Evolutionary conservation across 2,329 filamentous ascomycete species (phyloP), one percentile per base, ranked within the genome.

Genomic region (Parasarocladium wereldwijsianum): DNA sequence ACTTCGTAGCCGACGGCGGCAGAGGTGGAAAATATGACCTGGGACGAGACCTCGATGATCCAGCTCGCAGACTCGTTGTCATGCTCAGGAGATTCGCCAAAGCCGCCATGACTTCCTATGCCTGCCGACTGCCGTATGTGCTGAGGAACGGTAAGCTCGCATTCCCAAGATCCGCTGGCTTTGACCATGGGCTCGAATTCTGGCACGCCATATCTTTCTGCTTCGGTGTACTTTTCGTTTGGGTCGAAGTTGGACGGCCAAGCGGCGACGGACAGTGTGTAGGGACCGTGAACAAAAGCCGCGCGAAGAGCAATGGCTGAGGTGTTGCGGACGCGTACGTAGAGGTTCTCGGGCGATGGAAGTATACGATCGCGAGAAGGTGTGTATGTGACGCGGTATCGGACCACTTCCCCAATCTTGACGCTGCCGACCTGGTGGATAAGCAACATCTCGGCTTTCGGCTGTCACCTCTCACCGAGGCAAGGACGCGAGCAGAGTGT

Each of bases 141-240:
- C 32, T 87, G 77, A 0, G 87, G 87, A 1, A 98, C 76, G 5
- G 72, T 64, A 38, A 98, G 66, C 45, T 76, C 72, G 34, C 83
- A 80, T 43, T 75, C 71, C 80, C 86, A 98, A 26, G 68, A 74
- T 6, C 84, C 86, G 17, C 86, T 90, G 7, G 90, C 86, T 61
- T 96, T 96, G 47, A 98, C 68, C 61, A 93, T 87, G 26, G 90
- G 87, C 55, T 98, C 90, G 46, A 90, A 98, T 43, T 93, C 81
- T 11, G 90, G 90, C 2, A 78, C 67, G 26, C 82, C 83, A 57
- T 85, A 76, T 31, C 64, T 63, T 31, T 74, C 68, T 2, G 77
- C 67, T 30, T 76, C 64, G 34, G 76, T 70, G 42, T 80, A 76
- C 49, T 83, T 85, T 40, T 66, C 61, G 54, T 93, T 85, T 2